A percentile compares a stretch with the other conserved stretches of the same genome.
These are phyloP conservation scores for Acer yangbiense DNA, from an alignment of 345 rosid species.

Conservation along the genomic window DNA sequence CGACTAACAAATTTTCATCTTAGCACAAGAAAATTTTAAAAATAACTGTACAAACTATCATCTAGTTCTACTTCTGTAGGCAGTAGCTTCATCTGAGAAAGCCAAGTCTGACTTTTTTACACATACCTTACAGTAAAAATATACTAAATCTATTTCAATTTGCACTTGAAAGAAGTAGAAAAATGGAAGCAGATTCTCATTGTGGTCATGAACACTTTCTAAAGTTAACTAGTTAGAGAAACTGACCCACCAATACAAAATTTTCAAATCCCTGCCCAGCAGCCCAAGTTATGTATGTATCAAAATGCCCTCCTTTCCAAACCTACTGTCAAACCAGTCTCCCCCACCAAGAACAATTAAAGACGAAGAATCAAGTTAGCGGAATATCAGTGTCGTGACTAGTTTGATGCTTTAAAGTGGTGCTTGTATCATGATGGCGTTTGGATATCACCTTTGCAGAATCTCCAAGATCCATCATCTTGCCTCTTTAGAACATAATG, in stretches of 20 bases:
- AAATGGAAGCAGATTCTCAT: too few relatives aligned
- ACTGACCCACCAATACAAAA: not conserved
- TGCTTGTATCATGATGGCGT: constrained; percentile 45
- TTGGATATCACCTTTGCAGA: constrained; percentile 70
- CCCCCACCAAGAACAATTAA: not conserved
- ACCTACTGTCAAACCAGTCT: not conserved
- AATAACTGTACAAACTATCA: not conserved
- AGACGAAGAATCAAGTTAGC: not conserved
- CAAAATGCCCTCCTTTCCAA: not conserved
- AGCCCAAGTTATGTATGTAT: not conserved
- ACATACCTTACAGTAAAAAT: not conserved
- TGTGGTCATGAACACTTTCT: not conserved
- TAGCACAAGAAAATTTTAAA: not conserved
- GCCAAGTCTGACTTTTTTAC: not conserved
- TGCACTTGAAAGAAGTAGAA: not conserved
- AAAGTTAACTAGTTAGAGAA: not conserved
- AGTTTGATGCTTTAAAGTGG: not conserved
- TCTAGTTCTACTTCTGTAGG: too few relatives aligned
- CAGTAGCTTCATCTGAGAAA: not conserved
- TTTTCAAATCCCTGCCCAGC: not conserved
- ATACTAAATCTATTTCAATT: not conserved
- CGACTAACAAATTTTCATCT: not conserved
- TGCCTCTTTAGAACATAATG: constrained; percentile 73
- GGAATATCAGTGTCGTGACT: not conserved
- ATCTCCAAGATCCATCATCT: constrained; percentile 87